Evolutionary conservation across 306 rosid species (phyloP).

Genomic region (Sicyos baderoa): DNA sequence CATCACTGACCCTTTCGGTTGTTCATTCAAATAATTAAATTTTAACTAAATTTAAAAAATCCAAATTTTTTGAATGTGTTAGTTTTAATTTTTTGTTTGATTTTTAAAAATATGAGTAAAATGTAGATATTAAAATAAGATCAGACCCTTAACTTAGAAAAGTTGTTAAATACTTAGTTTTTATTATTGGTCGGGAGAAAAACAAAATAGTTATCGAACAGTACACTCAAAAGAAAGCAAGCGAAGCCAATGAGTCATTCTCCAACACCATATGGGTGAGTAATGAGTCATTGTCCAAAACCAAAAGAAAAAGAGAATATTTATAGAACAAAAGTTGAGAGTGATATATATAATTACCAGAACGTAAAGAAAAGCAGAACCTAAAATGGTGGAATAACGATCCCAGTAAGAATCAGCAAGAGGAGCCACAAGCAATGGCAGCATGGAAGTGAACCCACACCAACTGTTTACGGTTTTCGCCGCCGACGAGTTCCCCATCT

Average conservation of each 20-base stretch:
- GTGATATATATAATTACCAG: constrained; percentile 29
- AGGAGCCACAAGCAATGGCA: constrained; percentile 81
- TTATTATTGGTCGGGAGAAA: no score
- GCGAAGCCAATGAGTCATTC: neutral
- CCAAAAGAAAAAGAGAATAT: neutral
- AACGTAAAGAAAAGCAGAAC: constrained; percentile 60
- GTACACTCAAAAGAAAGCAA: no score
- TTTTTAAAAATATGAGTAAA: neutral
- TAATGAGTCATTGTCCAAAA: neutral
- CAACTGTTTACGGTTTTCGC: constrained; percentile 77
- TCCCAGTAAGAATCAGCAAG: constrained; percentile 75
- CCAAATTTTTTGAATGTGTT: no score
- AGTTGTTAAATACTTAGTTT: no score
- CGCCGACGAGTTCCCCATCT: constrained; percentile 80
- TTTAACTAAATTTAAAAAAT: no score
- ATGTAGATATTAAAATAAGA: neutral
- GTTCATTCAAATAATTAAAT: no score
- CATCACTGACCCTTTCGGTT: no score
- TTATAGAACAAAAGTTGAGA: neutral
- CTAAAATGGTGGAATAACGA: constrained; percentile 59
- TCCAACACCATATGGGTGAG: neutral
- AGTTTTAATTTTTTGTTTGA: no score
- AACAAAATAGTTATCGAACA: no score
- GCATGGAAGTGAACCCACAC: constrained; percentile 81
- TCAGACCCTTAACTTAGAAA: no score